A percentile compares a stretch with the other conserved stretches of the same genome.
Conservation (phyloP, 441 rosid species). For the Monsonia emarginata region DNA sequence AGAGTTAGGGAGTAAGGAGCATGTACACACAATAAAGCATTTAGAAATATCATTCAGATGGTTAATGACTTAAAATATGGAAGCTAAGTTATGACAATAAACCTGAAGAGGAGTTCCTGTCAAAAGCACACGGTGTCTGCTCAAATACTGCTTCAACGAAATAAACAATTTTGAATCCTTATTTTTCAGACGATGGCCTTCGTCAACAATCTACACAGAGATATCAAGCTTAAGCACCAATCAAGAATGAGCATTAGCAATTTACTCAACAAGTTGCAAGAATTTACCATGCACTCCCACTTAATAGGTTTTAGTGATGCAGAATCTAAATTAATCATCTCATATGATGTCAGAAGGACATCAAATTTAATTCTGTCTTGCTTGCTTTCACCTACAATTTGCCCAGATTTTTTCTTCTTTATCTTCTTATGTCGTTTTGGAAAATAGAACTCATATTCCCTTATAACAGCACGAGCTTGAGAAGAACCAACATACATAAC, state of each 20-base stretch:
- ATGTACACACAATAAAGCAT: background rate
- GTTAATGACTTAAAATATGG: background rate
- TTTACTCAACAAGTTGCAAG: slow-evolving; percentile 14
- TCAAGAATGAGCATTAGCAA: slow-evolving; percentile 14
- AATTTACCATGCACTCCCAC: slow-evolving; percentile 95
- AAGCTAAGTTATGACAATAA: slow-evolving; percentile 15
- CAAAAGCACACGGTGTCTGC: slow-evolving; percentile 83
- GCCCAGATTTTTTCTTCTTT: slow-evolving; percentile 86
- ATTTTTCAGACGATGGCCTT: slow-evolving; percentile 96
- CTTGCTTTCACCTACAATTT: slow-evolving; percentile 60
- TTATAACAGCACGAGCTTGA: slow-evolving; percentile 77
- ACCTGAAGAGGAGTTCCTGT: slow-evolving; percentile 99
- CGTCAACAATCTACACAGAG: slow-evolving; percentile 80
- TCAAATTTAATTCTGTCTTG: slow-evolving; percentile 94
- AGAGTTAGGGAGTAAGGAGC: background rate
- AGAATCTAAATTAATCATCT: slow-evolving; percentile 86
- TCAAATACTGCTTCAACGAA: slow-evolving; percentile 73
- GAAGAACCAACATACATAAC: slow-evolving; percentile 91
- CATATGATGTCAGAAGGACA: slow-evolving; percentile 95
- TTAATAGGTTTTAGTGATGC: slow-evolving; percentile 74
- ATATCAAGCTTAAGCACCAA: slow-evolving; percentile 24
- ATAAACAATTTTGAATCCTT: slow-evolving; percentile 90
- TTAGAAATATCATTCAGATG: background rate
- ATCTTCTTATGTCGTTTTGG: slow-evolving; percentile 62
- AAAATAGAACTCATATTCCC: slow-evolving; percentile 83